Conservation (phyloP, 1,284 basidiomycete species). For the Ganoderma sp. region DNA sequence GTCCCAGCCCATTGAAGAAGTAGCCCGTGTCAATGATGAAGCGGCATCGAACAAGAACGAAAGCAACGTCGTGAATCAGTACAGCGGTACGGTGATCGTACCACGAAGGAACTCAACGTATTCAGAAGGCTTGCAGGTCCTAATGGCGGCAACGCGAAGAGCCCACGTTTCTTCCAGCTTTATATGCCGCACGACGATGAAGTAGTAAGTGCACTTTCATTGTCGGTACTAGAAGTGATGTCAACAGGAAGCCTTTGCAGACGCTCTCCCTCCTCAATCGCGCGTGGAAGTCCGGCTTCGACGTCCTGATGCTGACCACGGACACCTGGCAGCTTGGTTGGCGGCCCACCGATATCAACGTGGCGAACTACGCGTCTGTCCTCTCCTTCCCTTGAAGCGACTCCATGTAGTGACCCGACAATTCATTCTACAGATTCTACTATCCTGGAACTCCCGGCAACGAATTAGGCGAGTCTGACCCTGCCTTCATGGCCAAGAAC, state of each 20-base stretch:
- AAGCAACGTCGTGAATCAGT: conserved; percentile 45
- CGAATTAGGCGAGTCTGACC: conserved; percentile 58
- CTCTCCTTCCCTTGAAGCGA: neutral
- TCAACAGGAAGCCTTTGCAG: conserved; percentile 27
- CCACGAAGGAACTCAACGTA: neutral
- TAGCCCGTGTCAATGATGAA: conserved; percentile 54
- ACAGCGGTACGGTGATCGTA: conserved; percentile 34
- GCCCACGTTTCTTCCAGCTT: conserved; percentile 63
- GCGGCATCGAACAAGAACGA: conserved; percentile 47
- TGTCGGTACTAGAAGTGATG: neutral
- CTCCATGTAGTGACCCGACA: neutral
- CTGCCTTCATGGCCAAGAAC: conserved; percentile 59
- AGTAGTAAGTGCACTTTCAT: conserved; percentile 37
- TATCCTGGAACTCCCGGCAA: conserved; percentile 49
- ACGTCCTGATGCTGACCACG: conserved; percentile 60
- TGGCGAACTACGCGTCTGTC: conserved; percentile 55
- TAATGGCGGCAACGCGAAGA: conserved; percentile 46
- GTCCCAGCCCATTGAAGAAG: conserved; percentile 59
- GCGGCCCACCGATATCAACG: conserved; percentile 61
- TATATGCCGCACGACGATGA: conserved; percentile 66
- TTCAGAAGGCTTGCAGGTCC: conserved; percentile 32
- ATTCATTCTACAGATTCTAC: conserved; percentile 44
- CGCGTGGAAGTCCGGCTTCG: conserved; percentile 56
- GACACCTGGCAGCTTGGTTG: conserved; percentile 69
- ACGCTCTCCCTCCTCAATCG: conserved; percentile 54